Evolutionary conservation across 352 stramenopile species (phyloP), one percentile per base, ranked within the genome.

Genomic region (Phytophthora melonis): DNA sequence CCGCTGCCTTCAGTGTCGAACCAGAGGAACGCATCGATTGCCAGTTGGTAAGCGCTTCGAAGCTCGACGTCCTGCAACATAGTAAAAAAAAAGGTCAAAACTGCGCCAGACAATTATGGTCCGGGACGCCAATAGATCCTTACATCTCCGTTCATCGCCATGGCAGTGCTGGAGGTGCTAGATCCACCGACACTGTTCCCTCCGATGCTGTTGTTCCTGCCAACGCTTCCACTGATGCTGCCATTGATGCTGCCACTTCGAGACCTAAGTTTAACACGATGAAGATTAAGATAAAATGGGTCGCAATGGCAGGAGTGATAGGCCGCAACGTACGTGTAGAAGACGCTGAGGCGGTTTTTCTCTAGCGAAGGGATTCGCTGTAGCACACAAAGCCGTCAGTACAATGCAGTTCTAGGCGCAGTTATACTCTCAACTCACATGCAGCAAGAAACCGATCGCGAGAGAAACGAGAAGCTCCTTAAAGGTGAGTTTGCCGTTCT

Each of bases 391-490:
- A 56, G 8, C 50, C 21, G 23, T 56, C 23, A 56, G 23, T 34
- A 56, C 21, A 18, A 34, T 10, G 41, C 18, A 50, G 9, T 50
- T 6, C 7, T 14, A 23, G n/a, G 10, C n/a, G 21, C 7, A 55
- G 47, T 32, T 32, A 18, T 30, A 11, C 10, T 23, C 54, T 27
- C 41, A 57, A 63, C 83, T 59, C 72, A 92, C 86, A 30, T 93
- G 84, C 8, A 95, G 77, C 4, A 95, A 75, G 63, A 93, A 94
- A 32, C 75, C 83, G 27, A 96, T 90, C 1, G 86, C 87, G 58
- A 96, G 82, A 49, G 84, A 93, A 10, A 92, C 81, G 50, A 96
- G 81, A 43, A 96, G 92, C 66, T 94, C 87, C 63, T 93, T 93
- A 67, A 94, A 94, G 23, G 65, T 91, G 30, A 96, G 81, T 47